Evolutionary conservation across 1,139 yeast species (phyloP).

Genomic region (Entelexis sorbosivorans): DNA sequence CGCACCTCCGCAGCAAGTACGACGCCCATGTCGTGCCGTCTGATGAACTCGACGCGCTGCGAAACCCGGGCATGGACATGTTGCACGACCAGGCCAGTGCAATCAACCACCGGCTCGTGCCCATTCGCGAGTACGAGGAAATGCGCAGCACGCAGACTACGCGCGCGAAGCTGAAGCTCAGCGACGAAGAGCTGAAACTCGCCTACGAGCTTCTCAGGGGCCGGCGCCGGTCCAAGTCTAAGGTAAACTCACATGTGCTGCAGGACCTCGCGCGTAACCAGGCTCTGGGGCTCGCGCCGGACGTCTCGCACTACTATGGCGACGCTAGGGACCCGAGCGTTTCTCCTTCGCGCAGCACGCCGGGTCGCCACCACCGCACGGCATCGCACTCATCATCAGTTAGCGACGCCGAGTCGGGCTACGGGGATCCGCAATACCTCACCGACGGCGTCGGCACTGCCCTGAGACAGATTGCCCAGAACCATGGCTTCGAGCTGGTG

Average conservation of each 20-base stretch:
- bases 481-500: slow-evolving; percentile 1
- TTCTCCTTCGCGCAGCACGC: neutral
- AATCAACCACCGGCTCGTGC: slow-evolving; percentile 9
- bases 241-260: slow-evolving; percentile 12
- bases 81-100: slow-evolving; percentile 9
- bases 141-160: slow-evolving; percentile 1
- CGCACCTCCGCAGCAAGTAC: neutral
- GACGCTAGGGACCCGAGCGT: neutral
- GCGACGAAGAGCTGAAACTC: slow-evolving; percentile 5
- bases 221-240: neutral
- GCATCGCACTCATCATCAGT: neutral
- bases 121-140: slow-evolving; percentile 9
- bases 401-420: neutral
- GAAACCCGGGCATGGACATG: neutral
- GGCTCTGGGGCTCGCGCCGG: slow-evolving; percentile 4
- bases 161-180: neutral
- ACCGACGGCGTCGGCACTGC: neutral
- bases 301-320: neutral
- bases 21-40: slow-evolving; percentile 3
- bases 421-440: neutral
- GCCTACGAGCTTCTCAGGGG: slow-evolving; percentile 12
- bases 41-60: neutral
- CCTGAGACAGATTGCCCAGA: neutral
- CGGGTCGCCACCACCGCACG: neutral
- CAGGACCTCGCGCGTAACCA: slow-evolving; percentile 10